Evolutionary conservation across 805 yeast genomes (phyloP).

Genomic region (Kodamaea sagamina): DNA sequence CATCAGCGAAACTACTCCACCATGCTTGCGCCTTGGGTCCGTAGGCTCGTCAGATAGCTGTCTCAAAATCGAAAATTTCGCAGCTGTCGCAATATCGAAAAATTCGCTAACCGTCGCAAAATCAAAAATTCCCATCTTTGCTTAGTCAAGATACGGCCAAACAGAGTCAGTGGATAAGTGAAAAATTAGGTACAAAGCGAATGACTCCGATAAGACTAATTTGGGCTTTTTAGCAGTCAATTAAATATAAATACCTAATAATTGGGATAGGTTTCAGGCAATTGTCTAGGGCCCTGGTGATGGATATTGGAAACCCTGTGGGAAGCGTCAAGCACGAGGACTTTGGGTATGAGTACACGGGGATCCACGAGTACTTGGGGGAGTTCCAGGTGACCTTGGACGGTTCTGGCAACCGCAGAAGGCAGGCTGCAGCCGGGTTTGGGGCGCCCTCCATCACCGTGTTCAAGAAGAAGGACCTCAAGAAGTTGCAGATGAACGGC

Average conservation of each 20-base stretch:
- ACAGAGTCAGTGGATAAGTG: slow-evolving; percentile 1
- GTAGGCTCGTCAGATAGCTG: too few relatives aligned
- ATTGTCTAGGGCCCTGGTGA: neutral
- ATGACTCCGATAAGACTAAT: neutral
- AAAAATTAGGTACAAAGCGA: neutral
- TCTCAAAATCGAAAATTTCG: too few relatives aligned
- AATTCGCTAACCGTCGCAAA: too few relatives aligned
- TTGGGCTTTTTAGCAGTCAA: neutral
- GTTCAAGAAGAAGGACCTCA: slow-evolving; percentile 31
- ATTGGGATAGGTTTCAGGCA: too few relatives aligned
- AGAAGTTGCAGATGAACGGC: slow-evolving; percentile 10
- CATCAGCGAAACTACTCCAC: neutral
- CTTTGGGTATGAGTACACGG: slow-evolving; percentile 17
- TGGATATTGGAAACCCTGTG: neutral
- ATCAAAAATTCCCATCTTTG: too few relatives aligned
- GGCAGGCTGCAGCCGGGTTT: slow-evolving; percentile 3
- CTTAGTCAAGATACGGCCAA: too few relatives aligned
- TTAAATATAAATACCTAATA: neutral
- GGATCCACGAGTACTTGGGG: slow-evolving; percentile 23
- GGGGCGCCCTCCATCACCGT: slow-evolving; percentile 23
- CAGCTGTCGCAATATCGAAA: too few relatives aligned
- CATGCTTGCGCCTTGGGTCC: too few relatives aligned
- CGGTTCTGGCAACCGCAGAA: neutral
- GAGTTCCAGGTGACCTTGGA: slow-evolving; percentile 23
- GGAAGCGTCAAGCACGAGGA: neutral